Evolutionary conservation across 2,329 filamentous ascomycete genomes (phyloP), one percentile per base, ranked within the genome.

Genomic region (Verticillium nubilum): DNA sequence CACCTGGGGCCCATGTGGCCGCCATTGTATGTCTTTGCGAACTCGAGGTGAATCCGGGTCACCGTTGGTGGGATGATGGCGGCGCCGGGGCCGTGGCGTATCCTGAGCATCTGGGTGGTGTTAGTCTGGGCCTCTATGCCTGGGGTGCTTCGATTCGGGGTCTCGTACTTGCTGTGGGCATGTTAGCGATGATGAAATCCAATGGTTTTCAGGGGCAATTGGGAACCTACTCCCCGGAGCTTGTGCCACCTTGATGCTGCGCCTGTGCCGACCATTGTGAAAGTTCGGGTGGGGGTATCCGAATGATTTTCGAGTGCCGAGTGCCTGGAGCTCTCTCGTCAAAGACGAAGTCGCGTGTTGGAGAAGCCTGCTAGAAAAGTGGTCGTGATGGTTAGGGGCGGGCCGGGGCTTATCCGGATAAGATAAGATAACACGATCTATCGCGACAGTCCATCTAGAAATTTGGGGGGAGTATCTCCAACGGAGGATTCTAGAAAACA

Each of bases 31-130:
- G 77, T 82, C 54, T 72, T 70, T 56, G 86, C 85, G 72, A 93
- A 92, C 68, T 90, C 84, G 75, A 95, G 74, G 71, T 91, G 86
- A 78, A 95, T 87, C 70, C 85, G 82, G 53, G 87, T 86, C 58
- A 96, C 85, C 69, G 91, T 85, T 29, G 86, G 80, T 0, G 94
- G 92, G 26, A 99, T 81, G 65, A 91, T 79, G 23, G 91, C 88
- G 52, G 95, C 92, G 59, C 94, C 95, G 29, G 90, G 88, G 61
- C 94, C 95, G 72, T 89, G 81, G 71, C 89, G 86, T 74, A 98
- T 80, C 69, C 81, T 79, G 64, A 95, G 81, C 57, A 96, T 79
- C 89, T 95, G 72, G 61, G 42, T 28, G 26, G n/a, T 52, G 54
- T 47, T 59, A 69, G 59, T 66, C 67, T 47, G 23, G 42, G 42